These are phyloP conservation scores for Maudiozyma bulderi DNA, from an alignment of 805 yeast species.

Conservation along the genomic window DNA sequence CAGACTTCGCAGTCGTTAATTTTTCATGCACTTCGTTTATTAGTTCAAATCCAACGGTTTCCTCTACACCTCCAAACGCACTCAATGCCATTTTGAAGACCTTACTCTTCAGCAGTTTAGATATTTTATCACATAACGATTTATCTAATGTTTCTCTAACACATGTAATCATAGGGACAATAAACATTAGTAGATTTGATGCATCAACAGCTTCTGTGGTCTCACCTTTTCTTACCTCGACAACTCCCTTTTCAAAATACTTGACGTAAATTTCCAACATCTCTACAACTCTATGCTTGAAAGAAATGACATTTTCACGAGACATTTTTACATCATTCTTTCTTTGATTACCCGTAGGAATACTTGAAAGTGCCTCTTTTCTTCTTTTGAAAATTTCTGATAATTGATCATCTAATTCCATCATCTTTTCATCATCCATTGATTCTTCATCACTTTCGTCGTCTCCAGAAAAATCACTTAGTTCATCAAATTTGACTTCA, in stretches of 20 bases:
- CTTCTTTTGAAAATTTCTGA: conserved; percentile 80
- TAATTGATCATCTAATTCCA: conserved; percentile 80
- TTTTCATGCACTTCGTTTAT: conserved; percentile 37
- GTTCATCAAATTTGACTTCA: conserved; percentile 39
- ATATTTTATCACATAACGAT: conserved; percentile 63
- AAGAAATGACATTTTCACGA: conserved; percentile 63
- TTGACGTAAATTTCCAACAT: conserved; percentile 56
- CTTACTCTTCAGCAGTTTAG: conserved; percentile 54
- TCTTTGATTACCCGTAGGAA: conserved; percentile 54
- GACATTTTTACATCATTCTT: conserved; percentile 72
- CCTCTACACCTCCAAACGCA: conserved; percentile 11
- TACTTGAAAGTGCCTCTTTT: conserved; percentile 48
- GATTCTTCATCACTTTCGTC: conserved; percentile 60
- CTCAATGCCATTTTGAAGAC: conserved; percentile 41
- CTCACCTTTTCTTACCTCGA: conserved; percentile 7
- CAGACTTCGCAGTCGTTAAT: conserved; percentile 29
- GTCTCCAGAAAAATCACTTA: conserved; percentile 34
- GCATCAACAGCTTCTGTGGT: neutral
- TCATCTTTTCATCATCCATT: conserved; percentile 95
- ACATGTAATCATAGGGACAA: conserved; percentile 49
- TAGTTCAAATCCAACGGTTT: conserved; percentile 14
- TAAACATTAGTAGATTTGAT: conserved; percentile 32
- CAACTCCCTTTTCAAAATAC: conserved; percentile 27
- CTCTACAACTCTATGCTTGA: conserved; percentile 73
- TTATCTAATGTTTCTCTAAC: conserved; percentile 62